Evolutionary conservation across 208 protist genomes (phyloP).

Genomic region (Crithidia expoeki): DNA sequence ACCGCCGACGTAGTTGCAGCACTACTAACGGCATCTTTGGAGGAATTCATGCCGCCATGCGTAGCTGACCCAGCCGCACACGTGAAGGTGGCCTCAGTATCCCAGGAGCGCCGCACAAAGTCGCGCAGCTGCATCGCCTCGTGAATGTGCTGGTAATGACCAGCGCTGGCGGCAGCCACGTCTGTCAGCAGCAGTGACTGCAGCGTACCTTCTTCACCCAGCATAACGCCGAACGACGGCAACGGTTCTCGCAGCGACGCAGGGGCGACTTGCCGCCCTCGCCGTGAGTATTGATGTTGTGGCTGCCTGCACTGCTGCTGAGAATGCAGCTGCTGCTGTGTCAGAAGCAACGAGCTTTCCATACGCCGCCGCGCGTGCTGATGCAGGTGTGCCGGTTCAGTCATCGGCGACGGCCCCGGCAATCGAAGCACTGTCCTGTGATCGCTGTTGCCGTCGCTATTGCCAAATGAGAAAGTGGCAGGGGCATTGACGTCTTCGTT

Average conservation of each 20-base stretch:
- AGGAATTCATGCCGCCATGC: neutral
- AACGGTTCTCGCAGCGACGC: slow-evolving; percentile 2
- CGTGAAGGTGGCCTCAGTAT: slow-evolving; percentile 7
- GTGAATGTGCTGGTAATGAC: slow-evolving; percentile 21
- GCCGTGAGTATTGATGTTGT: neutral
- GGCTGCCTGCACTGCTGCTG: slow-evolving; percentile 5
- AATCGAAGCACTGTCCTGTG: too few relatives aligned
- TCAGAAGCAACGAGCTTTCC: neutral
- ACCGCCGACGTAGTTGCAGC: neutral
- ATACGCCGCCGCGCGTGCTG: slow-evolving; percentile 1
- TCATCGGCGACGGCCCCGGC: neutral
- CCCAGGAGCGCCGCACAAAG: slow-evolving; percentile 28
- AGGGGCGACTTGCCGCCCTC: neutral
- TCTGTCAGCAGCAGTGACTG: slow-evolving; percentile 29
- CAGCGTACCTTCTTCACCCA: slow-evolving; percentile 5
- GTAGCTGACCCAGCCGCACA: neutral
- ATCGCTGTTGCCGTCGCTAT: neutral
- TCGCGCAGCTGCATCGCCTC: slow-evolving; percentile 32
- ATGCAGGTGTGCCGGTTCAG: too few relatives aligned
- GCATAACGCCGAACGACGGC: neutral
- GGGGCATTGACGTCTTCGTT: too few relatives aligned
- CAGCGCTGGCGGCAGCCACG: slow-evolving; percentile 24
- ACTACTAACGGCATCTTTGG: neutral
- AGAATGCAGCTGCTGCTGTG: neutral
- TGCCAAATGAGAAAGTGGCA: too few relatives aligned